Conservation (phyloP, 2,329 filamentous ascomycete species). For the Cytospora mali region DNA sequence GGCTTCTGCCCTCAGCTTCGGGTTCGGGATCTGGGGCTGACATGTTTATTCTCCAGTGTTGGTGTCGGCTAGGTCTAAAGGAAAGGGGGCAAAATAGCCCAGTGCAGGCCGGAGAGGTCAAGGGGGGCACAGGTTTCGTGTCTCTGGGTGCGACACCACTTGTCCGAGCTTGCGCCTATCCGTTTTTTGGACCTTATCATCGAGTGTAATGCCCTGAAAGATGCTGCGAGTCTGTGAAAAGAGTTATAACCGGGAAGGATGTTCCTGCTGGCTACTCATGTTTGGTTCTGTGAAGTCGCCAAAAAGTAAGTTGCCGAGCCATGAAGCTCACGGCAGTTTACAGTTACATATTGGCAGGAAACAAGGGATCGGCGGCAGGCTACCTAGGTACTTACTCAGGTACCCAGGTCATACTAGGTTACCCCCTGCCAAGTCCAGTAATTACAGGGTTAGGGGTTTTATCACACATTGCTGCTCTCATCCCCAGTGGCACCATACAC, state of each 20-base stretch:
- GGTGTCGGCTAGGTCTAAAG: neutral
- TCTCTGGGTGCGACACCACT: neutral
- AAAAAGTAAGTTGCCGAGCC: neutral
- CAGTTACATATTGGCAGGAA: neutral
- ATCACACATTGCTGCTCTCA: no score
- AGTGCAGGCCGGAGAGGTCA: neutral
- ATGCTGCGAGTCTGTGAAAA: neutral
- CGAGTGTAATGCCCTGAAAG: neutral
- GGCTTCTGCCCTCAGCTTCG: slow-evolving; percentile 21
- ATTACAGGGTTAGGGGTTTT: no score
- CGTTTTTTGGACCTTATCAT: neutral
- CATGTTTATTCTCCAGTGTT: neutral
- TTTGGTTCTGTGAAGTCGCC: neutral
- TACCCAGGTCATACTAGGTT: no score
- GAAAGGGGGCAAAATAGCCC: neutral
- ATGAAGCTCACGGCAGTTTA: neutral
- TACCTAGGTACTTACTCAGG: neutral
- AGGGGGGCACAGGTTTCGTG: neutral
- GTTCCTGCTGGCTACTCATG: neutral
- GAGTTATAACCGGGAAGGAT: neutral
- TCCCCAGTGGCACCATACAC: no score
- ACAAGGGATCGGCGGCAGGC: neutral
- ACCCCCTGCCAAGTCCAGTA: no score
- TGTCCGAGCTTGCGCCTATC: neutral
- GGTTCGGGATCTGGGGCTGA: slow-evolving; percentile 4